Conservation (phyloP, 192 early-diverging fungal species). For the Coemansia sp. region DNA sequence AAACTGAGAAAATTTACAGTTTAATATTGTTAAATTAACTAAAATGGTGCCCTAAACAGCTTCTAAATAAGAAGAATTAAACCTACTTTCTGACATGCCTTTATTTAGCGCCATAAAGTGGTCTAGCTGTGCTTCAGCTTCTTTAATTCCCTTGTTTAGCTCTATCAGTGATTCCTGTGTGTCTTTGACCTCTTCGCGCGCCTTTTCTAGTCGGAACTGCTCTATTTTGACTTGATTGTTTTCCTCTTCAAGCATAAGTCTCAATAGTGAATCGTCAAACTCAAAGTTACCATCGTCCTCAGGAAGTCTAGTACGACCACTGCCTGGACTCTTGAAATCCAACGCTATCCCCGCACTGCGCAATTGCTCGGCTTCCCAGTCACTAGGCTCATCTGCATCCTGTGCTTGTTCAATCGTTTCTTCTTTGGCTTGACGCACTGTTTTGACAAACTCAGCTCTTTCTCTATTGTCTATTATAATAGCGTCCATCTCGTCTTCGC, state of each 20-base stretch:
- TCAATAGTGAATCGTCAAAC: slow-evolving; percentile 23
- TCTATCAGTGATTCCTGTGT: slow-evolving; percentile 8
- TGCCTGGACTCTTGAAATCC: too few species aligned
- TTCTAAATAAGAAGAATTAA: too few species aligned
- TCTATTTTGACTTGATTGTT: slow-evolving; percentile 24
- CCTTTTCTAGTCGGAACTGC: slow-evolving; percentile 11
- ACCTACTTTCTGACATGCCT: too few species aligned
- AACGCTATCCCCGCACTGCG: slow-evolving; percentile 33
- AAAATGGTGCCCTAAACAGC: too few species aligned
- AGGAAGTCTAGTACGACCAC: background rate
- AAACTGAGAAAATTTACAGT: too few species aligned
- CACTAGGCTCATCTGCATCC: slow-evolving; percentile 29
- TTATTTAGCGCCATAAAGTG: slow-evolving; percentile 41
- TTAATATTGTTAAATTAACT: too few species aligned
- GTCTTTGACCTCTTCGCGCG: slow-evolving; percentile 6
- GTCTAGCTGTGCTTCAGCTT: slow-evolving; percentile 28
- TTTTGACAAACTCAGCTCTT: slow-evolving; percentile 16
- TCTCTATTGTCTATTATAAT: slow-evolving; percentile 36
- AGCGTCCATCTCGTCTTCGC: slow-evolving; percentile 30
- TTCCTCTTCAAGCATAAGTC: slow-evolving; percentile 33
- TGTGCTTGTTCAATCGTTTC: slow-evolving; percentile 31
- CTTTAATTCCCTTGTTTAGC: slow-evolving; percentile 6
- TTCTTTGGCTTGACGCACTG: slow-evolving; percentile 16
- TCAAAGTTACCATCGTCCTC: slow-evolving; percentile 16
- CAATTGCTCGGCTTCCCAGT: slow-evolving; percentile 44